Conservation (phyloP, 345 rosid species). For the Odontarrhena argentea region DNA sequence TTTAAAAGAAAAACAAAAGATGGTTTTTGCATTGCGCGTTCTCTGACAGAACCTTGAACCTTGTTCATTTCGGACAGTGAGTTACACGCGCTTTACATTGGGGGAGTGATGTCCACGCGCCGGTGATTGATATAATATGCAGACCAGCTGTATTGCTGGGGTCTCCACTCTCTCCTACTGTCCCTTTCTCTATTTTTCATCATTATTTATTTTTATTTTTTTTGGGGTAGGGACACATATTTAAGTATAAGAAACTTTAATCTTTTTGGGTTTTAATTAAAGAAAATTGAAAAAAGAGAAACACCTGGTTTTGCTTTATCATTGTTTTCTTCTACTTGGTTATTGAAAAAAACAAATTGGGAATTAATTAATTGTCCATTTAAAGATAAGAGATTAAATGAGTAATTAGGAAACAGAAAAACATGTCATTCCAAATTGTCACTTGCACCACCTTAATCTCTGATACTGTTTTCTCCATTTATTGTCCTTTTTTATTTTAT, state of each 20-base stretch:
- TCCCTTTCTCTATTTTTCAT: slow-evolving; percentile 42
- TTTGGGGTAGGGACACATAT: slow-evolving; percentile 38
- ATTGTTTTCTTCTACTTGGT: slow-evolving; percentile 24
- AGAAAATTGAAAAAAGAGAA: neutral
- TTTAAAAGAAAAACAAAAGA: slow-evolving; percentile 31
- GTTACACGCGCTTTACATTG: slow-evolving; percentile 9
- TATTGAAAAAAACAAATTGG: neutral
- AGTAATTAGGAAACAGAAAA: slow-evolving; percentile 31
- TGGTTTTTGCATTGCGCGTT: slow-evolving; percentile 42
- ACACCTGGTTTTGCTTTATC: slow-evolving; percentile 11
- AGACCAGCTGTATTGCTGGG: slow-evolving; percentile 46
- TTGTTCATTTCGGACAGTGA: neutral
- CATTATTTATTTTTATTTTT: slow-evolving; percentile 20
- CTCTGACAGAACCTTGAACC: slow-evolving; percentile 36
- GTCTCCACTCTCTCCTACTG: slow-evolving; percentile 42
- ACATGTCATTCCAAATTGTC: slow-evolving; percentile 28
- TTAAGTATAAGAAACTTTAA: slow-evolving; percentile 4
- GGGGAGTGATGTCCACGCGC: neutral
- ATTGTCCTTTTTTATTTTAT: too few relatives aligned
- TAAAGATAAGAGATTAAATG: neutral
- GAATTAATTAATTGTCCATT: slow-evolving; percentile 18
- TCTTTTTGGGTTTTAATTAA: slow-evolving; percentile 18
- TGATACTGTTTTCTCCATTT: neutral
- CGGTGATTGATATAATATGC: slow-evolving; percentile 43
- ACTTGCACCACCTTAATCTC: slow-evolving; percentile 24